Evolutionary conservation across 2,329 filamentous ascomycete genomes (phyloP), one percentile per base, ranked within the genome.

Genomic region (Phialemonium atrogriseum): DNA sequence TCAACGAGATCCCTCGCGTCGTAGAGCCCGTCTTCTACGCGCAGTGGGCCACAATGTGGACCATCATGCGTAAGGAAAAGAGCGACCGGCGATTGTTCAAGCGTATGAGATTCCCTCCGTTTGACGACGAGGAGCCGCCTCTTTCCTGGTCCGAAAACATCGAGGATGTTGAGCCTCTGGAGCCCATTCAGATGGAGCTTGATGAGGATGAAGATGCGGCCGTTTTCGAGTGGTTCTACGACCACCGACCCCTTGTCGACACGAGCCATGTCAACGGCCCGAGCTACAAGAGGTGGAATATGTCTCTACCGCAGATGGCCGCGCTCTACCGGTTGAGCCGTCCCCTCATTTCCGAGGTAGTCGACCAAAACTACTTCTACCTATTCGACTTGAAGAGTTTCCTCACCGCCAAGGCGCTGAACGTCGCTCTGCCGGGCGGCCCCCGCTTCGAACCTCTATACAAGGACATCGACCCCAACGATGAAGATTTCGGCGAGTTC

Each of bases 41-140:
- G 35, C 91, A 98, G 57, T 98, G 91, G 91, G 91, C 91, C 10
- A 94, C 89, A 33, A 98, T 98, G 91, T 98, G 91, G 91, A 80
- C 94, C 16, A 86, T 84, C 26, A 98, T 98, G 91, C 79, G 91
- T 48, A 83, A 93, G 48, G 91, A 98, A 56, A 98, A 98, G 70
- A 91, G 87, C 52, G 91, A 98, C 51, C 70, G 91, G 58, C 70
- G 89, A 52, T 77, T 96, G 47, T 98, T 98, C 70, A 98, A 98
- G 68, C 79, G 91, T 43, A 98, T 98, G 91, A 79, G 93, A 46
- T 98, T 98, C 49, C 91, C 91, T 12, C 93, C 93, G 0, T 98
- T 98, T 46, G 91, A 98, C 46, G 93, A 98, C 51, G 91, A 98
- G 63, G 91, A 98, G 52, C 93, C 91, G 5, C 93, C 91, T 10